Evolutionary conservation across 345 rosid genomes (phyloP).

Genomic region (Iberis pinnata): DNA sequence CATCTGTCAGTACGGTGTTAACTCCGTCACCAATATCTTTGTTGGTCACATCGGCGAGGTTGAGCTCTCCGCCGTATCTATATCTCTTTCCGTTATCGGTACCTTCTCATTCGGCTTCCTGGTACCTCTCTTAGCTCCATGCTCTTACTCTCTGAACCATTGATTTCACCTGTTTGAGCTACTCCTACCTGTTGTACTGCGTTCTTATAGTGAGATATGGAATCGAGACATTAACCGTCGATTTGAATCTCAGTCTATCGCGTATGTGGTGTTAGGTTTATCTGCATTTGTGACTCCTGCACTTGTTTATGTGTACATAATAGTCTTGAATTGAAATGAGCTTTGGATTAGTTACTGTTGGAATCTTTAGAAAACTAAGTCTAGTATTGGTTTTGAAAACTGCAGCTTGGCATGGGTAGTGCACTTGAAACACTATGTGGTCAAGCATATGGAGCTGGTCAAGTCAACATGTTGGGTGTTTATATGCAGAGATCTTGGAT

Average conservation of each 20-base stretch:
- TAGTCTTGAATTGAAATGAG: no score
- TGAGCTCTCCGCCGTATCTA: slow-evolving; percentile 62
- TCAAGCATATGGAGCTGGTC: slow-evolving; percentile 88
- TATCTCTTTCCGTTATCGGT: slow-evolving; percentile 61
- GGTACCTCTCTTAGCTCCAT: slow-evolving; percentile 27
- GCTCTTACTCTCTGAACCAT: neutral
- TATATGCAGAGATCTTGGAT: slow-evolving; percentile 85
- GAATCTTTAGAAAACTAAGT: no score
- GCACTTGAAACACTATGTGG: slow-evolving; percentile 88
- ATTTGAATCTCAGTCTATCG: neutral
- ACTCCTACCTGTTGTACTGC: no score
- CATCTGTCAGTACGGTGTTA: slow-evolving; percentile 50
- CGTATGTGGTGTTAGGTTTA: no score
- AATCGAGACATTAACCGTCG: neutral
- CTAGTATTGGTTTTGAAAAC: no score
- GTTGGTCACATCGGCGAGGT: slow-evolving; percentile 62
- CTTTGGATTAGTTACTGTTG: no score
- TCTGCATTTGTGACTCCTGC: no score
- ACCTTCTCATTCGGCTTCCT: slow-evolving; percentile 71
- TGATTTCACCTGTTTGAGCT: no score
- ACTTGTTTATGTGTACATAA: no score
- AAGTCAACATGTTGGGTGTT: slow-evolving; percentile 59
- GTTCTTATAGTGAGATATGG: no score
- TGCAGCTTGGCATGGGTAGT: slow-evolving; percentile 92
- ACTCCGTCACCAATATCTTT: slow-evolving; percentile 48